Evolutionary conservation across 805 yeast species (phyloP).

Genomic region (Metschnikowia bowlesiae): DNA sequence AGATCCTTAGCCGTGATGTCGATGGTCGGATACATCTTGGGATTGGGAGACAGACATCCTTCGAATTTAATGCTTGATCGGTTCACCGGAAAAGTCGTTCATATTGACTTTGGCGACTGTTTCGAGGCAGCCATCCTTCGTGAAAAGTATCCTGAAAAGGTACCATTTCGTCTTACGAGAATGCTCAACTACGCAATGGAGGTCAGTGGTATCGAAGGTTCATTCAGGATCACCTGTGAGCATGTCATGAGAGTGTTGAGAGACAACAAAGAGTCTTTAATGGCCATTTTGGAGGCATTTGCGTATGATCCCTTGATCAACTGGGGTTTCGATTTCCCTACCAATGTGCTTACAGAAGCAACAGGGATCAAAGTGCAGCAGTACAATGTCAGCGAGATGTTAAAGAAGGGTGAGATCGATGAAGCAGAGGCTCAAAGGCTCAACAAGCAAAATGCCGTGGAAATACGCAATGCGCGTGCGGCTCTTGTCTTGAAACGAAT

Average conservation of each 20-base stretch:
- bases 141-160: slow-evolving; percentile 97
- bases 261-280: slow-evolving; percentile 89
- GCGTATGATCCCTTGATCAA: slow-evolving; percentile 97
- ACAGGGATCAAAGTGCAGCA: slow-evolving; percentile 67
- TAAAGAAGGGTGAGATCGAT: slow-evolving; percentile 69
- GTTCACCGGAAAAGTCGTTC: slow-evolving; percentile 91
- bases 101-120: slow-evolving; percentile 98
- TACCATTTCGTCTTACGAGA: slow-evolving; percentile 92
- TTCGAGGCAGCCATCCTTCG: slow-evolving; percentile 96
- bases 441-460: slow-evolving; percentile 66
- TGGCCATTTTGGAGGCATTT: slow-evolving; percentile 97
- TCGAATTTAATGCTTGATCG: slow-evolving; percentile 94
- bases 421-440: slow-evolving; percentile 70
- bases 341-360: slow-evolving; percentile 68
- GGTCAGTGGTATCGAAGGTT: slow-evolving; percentile 97
- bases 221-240: slow-evolving; percentile 93
- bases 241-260: slow-evolving; percentile 94
- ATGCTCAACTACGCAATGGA: slow-evolving; percentile 99
- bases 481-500: slow-evolving; percentile 84
- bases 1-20: slow-evolving; percentile 97
- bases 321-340: slow-evolving; percentile 97
- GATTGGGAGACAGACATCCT: slow-evolving; percentile 97
- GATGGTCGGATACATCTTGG: slow-evolving; percentile 95
- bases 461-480: slow-evolving; percentile 83
- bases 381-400: slow-evolving; percentile 62